phyloP scores from a whole-genome alignment of 192 early-diverging fungal genomes.

The Coemansia sp. region DNA sequence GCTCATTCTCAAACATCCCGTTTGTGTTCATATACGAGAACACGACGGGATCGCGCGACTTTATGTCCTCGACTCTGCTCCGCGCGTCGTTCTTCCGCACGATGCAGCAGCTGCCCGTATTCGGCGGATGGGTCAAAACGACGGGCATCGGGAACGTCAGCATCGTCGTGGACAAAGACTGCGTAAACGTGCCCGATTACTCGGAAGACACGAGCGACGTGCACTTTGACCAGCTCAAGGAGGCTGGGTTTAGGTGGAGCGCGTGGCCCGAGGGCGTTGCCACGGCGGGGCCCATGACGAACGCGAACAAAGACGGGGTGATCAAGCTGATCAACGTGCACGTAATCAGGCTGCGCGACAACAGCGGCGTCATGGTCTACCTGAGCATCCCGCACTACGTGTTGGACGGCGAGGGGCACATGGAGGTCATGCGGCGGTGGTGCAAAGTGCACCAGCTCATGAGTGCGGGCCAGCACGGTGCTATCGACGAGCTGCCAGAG shows the following conservation, averaged over 20 bases:
- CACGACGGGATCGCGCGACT: constrained; percentile 2
- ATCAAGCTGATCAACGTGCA: constrained; percentile 49
- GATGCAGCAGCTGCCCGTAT: constrained; percentile 21
- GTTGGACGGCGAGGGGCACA: constrained; percentile 29
- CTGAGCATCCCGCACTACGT: constrained; percentile 44
- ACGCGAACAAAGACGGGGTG: constrained; percentile 13
- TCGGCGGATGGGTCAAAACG: constrained; percentile 21
- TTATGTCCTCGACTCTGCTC: constrained; percentile 27
- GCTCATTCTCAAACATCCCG: constrained; percentile 48
- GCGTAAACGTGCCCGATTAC: constrained; percentile 42
- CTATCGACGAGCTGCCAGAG: constrained; percentile 10
- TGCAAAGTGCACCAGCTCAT: constrained; percentile 26
- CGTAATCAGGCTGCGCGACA: constrained; percentile 25
- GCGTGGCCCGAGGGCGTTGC: constrained; percentile 40
- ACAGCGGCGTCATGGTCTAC: constrained; percentile 44
- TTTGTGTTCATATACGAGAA: constrained; percentile 50
- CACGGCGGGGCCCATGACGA: constrained; percentile 33
- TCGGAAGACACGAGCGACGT: constrained; percentile 20
- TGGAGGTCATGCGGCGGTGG: constrained; percentile 40
- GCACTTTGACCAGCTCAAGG: constrained; percentile 24
- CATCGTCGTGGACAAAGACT: constrained; percentile 26
- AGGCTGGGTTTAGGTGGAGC: constrained; percentile 22
- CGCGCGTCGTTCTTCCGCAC: constrained; percentile 30
- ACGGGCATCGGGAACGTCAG: constrained; percentile 24
- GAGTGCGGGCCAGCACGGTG: background rate